Base-by-base conservation (phyloP, 164 flowering plant species). In the Stephania yunnanensis region DNA sequence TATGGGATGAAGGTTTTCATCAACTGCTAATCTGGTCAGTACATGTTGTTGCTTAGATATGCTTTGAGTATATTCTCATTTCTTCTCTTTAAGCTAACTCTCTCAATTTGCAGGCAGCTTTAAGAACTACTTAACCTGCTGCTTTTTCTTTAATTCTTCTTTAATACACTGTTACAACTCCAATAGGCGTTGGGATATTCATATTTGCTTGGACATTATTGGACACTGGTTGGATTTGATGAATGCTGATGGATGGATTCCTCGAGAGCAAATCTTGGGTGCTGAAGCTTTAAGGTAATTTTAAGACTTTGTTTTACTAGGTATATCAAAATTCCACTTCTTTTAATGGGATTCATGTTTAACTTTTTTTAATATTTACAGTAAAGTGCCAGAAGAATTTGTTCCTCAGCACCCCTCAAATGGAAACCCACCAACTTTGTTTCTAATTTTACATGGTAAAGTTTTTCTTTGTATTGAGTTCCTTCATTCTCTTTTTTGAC, bases 1-100 rank as follows among this genome's bases (percentile, higher is more conserved):
- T 94, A 66, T 96, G 99, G 98, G 99, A 94, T 85, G 98, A 96
- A 86, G 99, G 99, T 74, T 96, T 96, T 82, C 98, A 96, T 83
- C 98, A 90, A 82, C 88, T 96, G 36, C 82, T 94, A 71, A 88
- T 96, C 80, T 92, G 99, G 98, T 96, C 74, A 77, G 94, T 81
- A 42, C 73, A 69, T 72, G 29, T 12, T n/a, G 61, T 29, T 7
- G 45, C 68, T 55, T 68, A 63, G 36, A 65, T 12, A 53, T 74
- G 11, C 64, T 52, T 36, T 72, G 52, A 66, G 61, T 10, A 52
- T n/a, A 25, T 44, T 71, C 53, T 53, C 52, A 15, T 44, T 72
- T 22, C 75, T 9, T 48, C 25, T 36, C 45, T 58, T 50, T 22
- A 55, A 8, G 48, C 17, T 42, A 17, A 73, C 12, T 45, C 12